phyloP scores from a whole-genome alignment of 148 eudicot species.

The Drosera capensis region DNA sequence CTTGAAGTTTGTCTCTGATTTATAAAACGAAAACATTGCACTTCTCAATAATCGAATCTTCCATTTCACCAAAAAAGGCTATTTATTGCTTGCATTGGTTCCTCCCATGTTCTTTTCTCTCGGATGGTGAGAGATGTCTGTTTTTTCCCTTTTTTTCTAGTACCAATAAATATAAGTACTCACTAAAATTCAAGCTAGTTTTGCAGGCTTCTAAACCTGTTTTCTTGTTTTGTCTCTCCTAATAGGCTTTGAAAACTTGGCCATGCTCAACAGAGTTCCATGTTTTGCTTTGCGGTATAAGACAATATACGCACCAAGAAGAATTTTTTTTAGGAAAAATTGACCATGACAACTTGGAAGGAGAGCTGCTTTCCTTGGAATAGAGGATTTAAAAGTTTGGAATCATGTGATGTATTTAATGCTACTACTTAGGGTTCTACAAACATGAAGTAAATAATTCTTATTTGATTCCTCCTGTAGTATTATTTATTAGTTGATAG shows the following conservation, averaged over 20 bases:
- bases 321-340: neutral
- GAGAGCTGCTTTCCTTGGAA: neutral
- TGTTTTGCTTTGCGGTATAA: too few relatives aligned
- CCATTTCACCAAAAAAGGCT: neutral
- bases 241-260: neutral
- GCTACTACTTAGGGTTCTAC: neutral
- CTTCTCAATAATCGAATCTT: neutral
- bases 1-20: neutral
- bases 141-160: neutral
- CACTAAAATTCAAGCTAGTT: neutral
- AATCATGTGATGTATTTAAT: neutral
- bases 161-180: neutral
- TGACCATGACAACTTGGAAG: neutral
- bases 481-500: neutral
- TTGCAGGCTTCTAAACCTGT: slow-evolving; percentile 2
- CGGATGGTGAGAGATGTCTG: neutral
- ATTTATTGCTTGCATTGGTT: neutral
- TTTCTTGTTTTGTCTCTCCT: neutral
- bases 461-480: neutral
- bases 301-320: neutral
- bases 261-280: too few relatives aligned
- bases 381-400: neutral
- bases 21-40: neutral
- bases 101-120: neutral
- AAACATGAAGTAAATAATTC: neutral